Conservation (phyloP, 495 filamentous ascomycete species). For the Neurospora cerealis region DNA sequence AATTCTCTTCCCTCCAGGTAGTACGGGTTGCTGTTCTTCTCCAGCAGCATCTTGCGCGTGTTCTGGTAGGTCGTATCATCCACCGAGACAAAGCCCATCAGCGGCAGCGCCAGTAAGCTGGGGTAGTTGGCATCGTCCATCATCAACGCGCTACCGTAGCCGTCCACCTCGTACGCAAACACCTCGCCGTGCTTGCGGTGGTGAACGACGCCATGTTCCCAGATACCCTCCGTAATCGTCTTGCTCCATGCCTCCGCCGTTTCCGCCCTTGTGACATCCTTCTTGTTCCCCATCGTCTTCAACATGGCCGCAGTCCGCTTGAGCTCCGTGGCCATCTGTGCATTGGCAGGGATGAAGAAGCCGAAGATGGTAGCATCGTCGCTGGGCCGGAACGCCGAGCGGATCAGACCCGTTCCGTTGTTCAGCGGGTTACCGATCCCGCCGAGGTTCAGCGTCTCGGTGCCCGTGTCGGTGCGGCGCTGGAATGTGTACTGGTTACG, state of each 20-base stretch:
- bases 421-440: conserved; percentile 89
- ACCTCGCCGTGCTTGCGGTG: conserved; percentile 79
- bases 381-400: conserved; percentile 91
- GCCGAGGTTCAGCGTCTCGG: conserved; percentile 75
- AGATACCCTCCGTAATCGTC: conserved; percentile 64
- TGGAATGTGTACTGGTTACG: conserved; percentile 81
- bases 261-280: conserved; percentile 34
- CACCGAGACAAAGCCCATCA: conserved; percentile 68
- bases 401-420: conserved; percentile 70
- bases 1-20: conserved; percentile 73
- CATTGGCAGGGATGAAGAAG: conserved; percentile 94
- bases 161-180: conserved; percentile 95
- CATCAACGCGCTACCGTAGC: conserved; percentile 79
- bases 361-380: conserved; percentile 95
- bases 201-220: conserved; percentile 79
- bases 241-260: conserved; percentile 52
- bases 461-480: conserved; percentile 66
- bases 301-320: conserved; percentile 65
- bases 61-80: conserved; percentile 71
- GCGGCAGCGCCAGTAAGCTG: conserved; percentile 74
- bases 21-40: conserved; percentile 76
- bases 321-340: conserved; percentile 89
- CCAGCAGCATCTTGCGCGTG: conserved; percentile 83
- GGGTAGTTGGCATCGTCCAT: conserved; percentile 99
- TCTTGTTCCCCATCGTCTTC: conserved; percentile 42